A percentile compares a stretch with the other conserved stretches of the same genome.
Evolutionary conservation across 352 stramenopile genomes (phyloP).

Genomic region (Pelagophyceae sp.): DNA sequence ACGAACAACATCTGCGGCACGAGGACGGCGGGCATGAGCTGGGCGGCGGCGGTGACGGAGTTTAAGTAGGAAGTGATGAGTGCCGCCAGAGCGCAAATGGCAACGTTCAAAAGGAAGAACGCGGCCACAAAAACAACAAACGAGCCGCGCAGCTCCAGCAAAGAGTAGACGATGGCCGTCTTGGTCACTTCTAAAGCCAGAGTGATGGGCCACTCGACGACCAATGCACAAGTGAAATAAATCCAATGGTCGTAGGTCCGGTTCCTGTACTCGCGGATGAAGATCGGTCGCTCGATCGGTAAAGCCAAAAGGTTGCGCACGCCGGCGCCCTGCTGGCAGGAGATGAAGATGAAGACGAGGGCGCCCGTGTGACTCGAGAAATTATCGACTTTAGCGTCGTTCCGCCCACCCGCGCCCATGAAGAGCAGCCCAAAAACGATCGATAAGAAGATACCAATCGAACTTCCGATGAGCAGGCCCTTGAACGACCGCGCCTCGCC

Average conservation of each 20-base stretch:
- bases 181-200: background rate
- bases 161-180: constrained; percentile 41
- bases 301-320: background rate
- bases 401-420: background rate
- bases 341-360: constrained; percentile 13
- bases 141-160: constrained; percentile 44
- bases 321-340: background rate
- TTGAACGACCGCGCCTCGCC: background rate
- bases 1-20: constrained; percentile 62
- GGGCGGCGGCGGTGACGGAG: constrained; percentile 46
- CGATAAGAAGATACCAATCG: constrained; percentile 24
- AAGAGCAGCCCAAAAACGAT: constrained; percentile 24
- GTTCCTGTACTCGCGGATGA: constrained; percentile 28
- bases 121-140: constrained; percentile 46
- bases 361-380: constrained; percentile 19
- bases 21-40: constrained; percentile 54
- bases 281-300: constrained; percentile 24
- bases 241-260: constrained; percentile 19
- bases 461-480: background rate
- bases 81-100: constrained; percentile 41
- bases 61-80: constrained; percentile 47
- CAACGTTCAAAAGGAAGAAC: constrained; percentile 30
- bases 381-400: constrained; percentile 16
- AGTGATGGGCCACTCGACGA: constrained; percentile 13
- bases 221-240: constrained; percentile 27